Evolutionary conservation across 345 rosid species (phyloP).

Genomic region (Alliaria petiolata): DNA sequence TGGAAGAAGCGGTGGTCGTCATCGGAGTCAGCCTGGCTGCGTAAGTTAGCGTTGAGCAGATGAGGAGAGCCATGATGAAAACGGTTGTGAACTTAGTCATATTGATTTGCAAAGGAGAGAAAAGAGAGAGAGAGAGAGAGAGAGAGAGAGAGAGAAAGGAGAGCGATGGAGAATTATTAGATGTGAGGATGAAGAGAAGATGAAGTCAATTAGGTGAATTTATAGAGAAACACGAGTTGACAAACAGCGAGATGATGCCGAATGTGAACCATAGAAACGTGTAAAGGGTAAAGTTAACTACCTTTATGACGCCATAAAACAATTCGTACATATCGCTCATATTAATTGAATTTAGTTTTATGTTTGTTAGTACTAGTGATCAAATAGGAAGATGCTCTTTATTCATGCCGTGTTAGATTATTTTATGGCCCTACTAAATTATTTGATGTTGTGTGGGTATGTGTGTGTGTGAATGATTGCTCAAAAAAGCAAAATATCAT

Average conservation of each 20-base stretch:
- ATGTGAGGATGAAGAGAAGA: constrained; percentile 20
- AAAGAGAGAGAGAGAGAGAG: background rate
- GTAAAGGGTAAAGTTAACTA: background rate
- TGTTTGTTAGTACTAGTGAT: background rate
- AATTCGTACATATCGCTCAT: constrained; percentile 5
- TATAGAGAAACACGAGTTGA: constrained; percentile 31
- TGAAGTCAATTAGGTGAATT: constrained; percentile 18
- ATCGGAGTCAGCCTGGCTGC: constrained; percentile 48
- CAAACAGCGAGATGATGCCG: constrained; percentile 12
- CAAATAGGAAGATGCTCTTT: constrained; percentile 1
- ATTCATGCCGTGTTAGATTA: constrained; percentile 8
- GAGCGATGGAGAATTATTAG: constrained; percentile 3
- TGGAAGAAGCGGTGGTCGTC: constrained; percentile 21
- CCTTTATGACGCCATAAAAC: background rate
- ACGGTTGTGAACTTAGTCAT: constrained; percentile 40
- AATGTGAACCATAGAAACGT: constrained; percentile 31
- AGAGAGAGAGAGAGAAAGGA: background rate
- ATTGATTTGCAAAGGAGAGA: constrained; percentile 7
- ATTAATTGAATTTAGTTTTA: background rate
- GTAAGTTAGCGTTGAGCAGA: constrained; percentile 40
- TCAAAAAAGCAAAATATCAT: constrained; percentile 15
- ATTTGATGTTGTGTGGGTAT: constrained; percentile 29
- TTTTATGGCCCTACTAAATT: constrained; percentile 24
- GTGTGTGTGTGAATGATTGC: constrained; percentile 32
- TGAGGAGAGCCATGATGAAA: constrained; percentile 43